phyloP scores from a whole-genome alignment of 768 basidiomycete genomes.

The Kwoniella heveanensis region DNA sequence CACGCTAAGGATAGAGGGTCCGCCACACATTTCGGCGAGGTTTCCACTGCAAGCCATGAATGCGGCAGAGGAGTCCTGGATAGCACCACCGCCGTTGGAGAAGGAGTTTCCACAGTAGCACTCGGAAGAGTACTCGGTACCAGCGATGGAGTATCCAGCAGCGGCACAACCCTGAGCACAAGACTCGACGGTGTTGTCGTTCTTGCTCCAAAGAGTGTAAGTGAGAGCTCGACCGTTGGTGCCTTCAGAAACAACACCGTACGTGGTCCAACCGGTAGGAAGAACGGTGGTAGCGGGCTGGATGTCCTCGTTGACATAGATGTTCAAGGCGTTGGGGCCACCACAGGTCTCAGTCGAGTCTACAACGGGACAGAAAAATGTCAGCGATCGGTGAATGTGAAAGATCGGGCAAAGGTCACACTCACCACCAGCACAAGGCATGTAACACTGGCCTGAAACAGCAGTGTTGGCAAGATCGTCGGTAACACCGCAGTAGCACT shows the following conservation, averaged over 20 bases:
- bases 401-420: neutral
- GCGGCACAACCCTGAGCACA: conserved; percentile 35
- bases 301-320: conserved; percentile 29
- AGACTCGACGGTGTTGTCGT: conserved; percentile 29
- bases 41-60: conserved; percentile 29
- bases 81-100: conserved; percentile 23
- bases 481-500: conserved; percentile 47
- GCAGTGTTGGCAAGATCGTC: conserved; percentile 35
- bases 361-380: too few species aligned
- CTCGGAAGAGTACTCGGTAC: conserved; percentile 30
- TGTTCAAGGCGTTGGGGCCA: conserved; percentile 45
- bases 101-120: conserved; percentile 33
- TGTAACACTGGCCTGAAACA: conserved; percentile 36
- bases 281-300: conserved; percentile 22
- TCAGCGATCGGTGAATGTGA: too few species aligned
- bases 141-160: conserved; percentile 24
- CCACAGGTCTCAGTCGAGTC: conserved; percentile 38
- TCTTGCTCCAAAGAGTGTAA: conserved; percentile 11
- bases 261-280: conserved; percentile 29
- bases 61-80: conserved; percentile 13
- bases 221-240: conserved; percentile 24
- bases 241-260: conserved; percentile 28
- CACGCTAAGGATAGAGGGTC: conserved; percentile 22
- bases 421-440: conserved; percentile 44
- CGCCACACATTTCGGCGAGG: conserved; percentile 25